A percentile compares a stretch with the other conserved stretches of the same genome.
phyloP scores from a whole-genome alignment of 75 land plant species.

The Chamaecyparis obtusa region DNA sequence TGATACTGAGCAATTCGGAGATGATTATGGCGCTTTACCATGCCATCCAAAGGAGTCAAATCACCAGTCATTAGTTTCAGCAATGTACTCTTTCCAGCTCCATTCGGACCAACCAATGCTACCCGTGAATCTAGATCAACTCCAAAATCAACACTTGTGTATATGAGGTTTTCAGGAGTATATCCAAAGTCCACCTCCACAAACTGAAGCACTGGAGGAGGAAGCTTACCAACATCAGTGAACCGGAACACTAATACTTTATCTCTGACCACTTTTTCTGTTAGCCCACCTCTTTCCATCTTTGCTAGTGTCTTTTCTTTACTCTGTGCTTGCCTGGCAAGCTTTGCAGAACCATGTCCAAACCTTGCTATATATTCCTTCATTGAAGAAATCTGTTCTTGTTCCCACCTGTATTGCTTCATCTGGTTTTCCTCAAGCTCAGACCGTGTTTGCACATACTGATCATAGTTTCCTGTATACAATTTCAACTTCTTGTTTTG shows the following conservation, averaged over 20 bases:
- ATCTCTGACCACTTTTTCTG: slow-evolving; percentile 74
- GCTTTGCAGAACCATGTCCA: slow-evolving; percentile 88
- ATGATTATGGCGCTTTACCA: slow-evolving; percentile 88
- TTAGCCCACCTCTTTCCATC: slow-evolving; percentile 87
- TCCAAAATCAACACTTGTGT: slow-evolving; percentile 81
- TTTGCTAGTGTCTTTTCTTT: slow-evolving; percentile 90
- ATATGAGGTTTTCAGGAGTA: slow-evolving; percentile 76
- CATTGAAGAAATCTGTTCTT: slow-evolving; percentile 80
- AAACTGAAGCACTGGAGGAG: slow-evolving; percentile 90
- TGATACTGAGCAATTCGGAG: slow-evolving; percentile 80
- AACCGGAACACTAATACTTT: slow-evolving; percentile 76
- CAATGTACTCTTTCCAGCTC: slow-evolving; percentile 94
- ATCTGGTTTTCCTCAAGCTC: slow-evolving; percentile 91
- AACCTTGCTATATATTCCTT: slow-evolving; percentile 94
- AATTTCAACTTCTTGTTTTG: slow-evolving; percentile 85
- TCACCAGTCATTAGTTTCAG: slow-evolving; percentile 93
- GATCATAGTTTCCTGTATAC: slow-evolving; percentile 87
- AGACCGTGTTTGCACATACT: slow-evolving; percentile 78
- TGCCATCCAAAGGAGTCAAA: slow-evolving; percentile 66
- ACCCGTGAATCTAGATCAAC: slow-evolving; percentile 82
- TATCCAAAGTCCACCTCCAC: slow-evolving; percentile 84
- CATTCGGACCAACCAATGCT: slow-evolving; percentile 93
- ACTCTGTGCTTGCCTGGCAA: slow-evolving; percentile 89
- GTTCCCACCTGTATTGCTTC: slow-evolving; percentile 94
- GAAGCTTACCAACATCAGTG: slow-evolving; percentile 81